Base-by-base conservation (phyloP, 306 rosid species). In the Vachellia collinsii region DNA sequence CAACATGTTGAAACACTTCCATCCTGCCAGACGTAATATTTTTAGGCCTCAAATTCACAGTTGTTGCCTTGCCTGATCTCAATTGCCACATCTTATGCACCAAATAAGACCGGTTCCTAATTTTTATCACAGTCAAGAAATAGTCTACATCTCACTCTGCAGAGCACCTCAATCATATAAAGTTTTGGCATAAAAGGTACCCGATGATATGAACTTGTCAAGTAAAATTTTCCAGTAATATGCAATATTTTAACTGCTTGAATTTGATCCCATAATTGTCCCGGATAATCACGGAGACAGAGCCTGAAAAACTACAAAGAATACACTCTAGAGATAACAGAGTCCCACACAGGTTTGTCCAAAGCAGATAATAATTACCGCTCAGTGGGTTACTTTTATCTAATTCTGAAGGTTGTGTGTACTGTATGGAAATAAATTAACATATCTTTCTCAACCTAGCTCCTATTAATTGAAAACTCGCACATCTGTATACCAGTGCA, bases 181-280 rank as follows among this genome's bases (percentile, higher is more conserved):
- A 17, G 38, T 77, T 67, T 20, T 19, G 7, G 43, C 81, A 34
- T 19, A 16, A 53, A 51, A 51, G 43, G 41, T 10, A 7, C 7
- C 29, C 25, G 34, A 67, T 38, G 54, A 20, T 20, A 6, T 53
- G 25, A 53, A 43, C 66, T 51, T 8, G 50, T 47, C 23, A 7
- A 13, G 67, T 12, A 77, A n/a, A 22, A 66, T 36, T 77, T 66
- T 17, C 59, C 20, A 51, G 3, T 51, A 77, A n/a, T 47, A 47
- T 47, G 51, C 70, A 13, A 48, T 11, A 73, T 39, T 19, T 17
- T 36, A 72, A 62, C 6, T 63, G 74, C 25, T 37, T 25, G 42
- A 51, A 64, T 51, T 47, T 38, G 50, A 77, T 51, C 22, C 16
- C 51, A 43, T 62, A 69, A 76, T 23, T 69, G 11, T 5, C 16